Evolutionary conservation across 768 basidiomycete species (phyloP).

Genomic region (Rhizopogon vinicolor): DNA sequence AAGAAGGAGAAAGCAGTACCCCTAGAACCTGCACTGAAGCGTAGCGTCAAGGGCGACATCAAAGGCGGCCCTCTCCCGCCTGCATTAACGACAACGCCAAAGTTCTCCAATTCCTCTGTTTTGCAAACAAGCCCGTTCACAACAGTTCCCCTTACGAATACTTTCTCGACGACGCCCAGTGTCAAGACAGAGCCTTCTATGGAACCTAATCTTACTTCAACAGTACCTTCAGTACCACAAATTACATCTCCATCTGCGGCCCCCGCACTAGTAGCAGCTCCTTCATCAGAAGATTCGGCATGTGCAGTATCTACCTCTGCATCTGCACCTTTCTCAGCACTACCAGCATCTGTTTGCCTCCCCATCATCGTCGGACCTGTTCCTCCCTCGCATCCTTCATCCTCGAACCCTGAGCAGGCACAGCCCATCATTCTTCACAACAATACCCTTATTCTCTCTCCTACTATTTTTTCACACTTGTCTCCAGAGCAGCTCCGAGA

Average conservation of each 20-base stretch:
- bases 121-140: conserved; percentile 3
- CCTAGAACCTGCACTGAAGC: conserved; percentile 62
- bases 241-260: conserved; percentile 5
- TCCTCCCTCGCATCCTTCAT: conserved; percentile 55
- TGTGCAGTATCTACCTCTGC: conserved; percentile 7
- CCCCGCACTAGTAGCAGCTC: conserved; percentile 11
- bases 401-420: conserved; percentile 38
- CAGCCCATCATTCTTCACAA: conserved; percentile 78
- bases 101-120: conserved; percentile 1
- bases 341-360: conserved; percentile 48
- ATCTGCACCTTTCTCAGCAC: conserved; percentile 22
- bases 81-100: conserved; percentile 61
- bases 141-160: conserved; percentile 4
- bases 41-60: conserved; percentile 61
- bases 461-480: conserved; percentile 77
- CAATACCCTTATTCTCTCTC: conserved; percentile 79
- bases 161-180: conserved; percentile 3
- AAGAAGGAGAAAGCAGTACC: conserved; percentile 58
- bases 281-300: conserved; percentile 16
- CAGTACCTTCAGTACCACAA: conserved; percentile 8
- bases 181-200: conserved; percentile 19
- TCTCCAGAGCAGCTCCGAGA: conserved; percentile 68
- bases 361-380: conserved; percentile 77
- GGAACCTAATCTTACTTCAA: conserved; percentile 5
- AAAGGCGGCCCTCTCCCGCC: conserved; percentile 61